Evolutionary conservation across 352 stramenopile species (phyloP), one percentile per base, ranked within the genome.

Genomic region (Phytophthora agathidicida): DNA sequence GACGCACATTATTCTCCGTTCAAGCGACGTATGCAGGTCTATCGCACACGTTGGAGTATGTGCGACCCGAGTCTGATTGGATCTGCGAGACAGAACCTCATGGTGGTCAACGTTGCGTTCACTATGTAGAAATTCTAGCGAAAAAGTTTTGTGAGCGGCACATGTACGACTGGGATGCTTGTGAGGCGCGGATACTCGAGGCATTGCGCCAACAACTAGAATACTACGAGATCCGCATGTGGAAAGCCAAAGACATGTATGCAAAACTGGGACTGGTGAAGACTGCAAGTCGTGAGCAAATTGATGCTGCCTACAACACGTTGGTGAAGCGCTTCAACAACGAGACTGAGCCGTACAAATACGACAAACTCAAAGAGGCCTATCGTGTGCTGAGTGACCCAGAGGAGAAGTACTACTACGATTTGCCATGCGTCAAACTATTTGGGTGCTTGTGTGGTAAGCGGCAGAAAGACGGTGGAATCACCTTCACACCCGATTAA

Each of bases 251-350:
- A 53, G 77, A 91, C 38, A 52, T 85, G 51, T 94, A 94, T 52
- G 85, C 85, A 24, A 92, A 92, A 60, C 76, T 94, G 10, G 83
- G 85, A 20, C 69, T 94, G 23, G 79, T 92, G 39, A 88, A 84
- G 27, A 85, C 68, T 11, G 85, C 85, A 14, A 77, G 65, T 9
- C 73, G 68, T 7, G 82, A 90, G 28, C 78, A 94, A 52, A 94
- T 94, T 43, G 82, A 94, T 52, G 68, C 75, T 10, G 82, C 84
- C 1, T 94, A 94, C 70, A 91, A 94, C 56, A 79, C 64, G 0
- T 74, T 91, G 26, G 82, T 94, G 14, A 91, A 91, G 64, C 78
- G 85, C 13, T 94, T 89, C 60, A 94, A 94, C 64, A 94, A 94
- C 46, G 83, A 87, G 52, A 93, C 85, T 1, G 82, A 94, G 49